Evolutionary conservation across 225 moss, liverwort and hornwort genomes (phyloP), one percentile per base, ranked within the genome.

Genomic region (Polytrichum formosum): DNA sequence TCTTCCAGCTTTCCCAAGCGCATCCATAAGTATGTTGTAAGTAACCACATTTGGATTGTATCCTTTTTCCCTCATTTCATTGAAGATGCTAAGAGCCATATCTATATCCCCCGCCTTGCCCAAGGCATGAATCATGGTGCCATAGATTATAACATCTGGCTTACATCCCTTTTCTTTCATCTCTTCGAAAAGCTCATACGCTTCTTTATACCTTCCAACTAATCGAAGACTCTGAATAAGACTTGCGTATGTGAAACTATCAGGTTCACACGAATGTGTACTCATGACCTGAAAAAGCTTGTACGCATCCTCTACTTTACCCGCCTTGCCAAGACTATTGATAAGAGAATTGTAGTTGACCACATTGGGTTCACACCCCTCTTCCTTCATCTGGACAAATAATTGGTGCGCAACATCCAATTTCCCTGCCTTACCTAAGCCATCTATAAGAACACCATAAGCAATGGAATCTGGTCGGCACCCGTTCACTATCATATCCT

Each of bases 321-420:
- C 71, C 10, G 71, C 61, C 71, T 71, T 71, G 21, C 71, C 71
- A 62, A 71, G 71, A 62, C 62, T 23, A 62, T 71, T 62, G 26
- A 71, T 71, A 26, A 71, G 71, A 71, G 71, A 71, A 30, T 71
- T 71, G 28, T 63, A 71, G 29, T 61, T 71, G 16, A 71, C 71
- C 30, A 71, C 25, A n/a, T 71, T 71, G 18, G 71, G 71, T 62
- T 61, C 35, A 53, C 61, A 71, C 37, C 61, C 61, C 23, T 71
- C 60, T 7, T 62, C 33, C 61, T 53, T 63, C 71, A 71, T 71
- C 54, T 61, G 60, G 6, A 71, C 6, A 71, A 71, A 71, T 27
- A 71, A 37, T 23, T 63, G 37, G 37, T 71, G 62, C 6, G 71
- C 71, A 35, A 25, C 26, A 3, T 61, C 71, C 71, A 71, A 13